phyloP scores from a whole-genome alignment of 2,329 filamentous ascomycete genomes.

The Cladosporium sphaerospermum region DNA sequence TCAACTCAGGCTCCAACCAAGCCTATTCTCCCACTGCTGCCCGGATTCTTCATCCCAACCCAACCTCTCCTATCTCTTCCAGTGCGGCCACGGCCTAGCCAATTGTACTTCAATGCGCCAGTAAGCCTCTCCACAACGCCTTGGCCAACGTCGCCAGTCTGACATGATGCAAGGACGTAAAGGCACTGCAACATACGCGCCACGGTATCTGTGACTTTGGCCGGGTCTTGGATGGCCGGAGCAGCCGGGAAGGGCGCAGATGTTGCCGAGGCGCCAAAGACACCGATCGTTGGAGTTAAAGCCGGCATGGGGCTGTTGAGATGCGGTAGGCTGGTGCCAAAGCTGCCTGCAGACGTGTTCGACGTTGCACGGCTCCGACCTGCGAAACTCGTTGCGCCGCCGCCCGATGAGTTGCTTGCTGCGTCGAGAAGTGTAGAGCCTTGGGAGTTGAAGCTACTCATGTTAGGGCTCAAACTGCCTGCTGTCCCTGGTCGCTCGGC shows the following conservation, averaged over 20 bases:
- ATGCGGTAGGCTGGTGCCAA: conserved; percentile 35
- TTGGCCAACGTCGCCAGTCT: conserved; percentile 65
- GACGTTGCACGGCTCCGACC: conserved; percentile 74
- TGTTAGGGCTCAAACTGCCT: conserved; percentile 65
- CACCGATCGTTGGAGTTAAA: conserved; percentile 14
- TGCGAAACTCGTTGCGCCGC: conserved; percentile 26
- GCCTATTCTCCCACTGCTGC: conserved; percentile 22
- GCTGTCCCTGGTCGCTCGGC: conserved; percentile 54
- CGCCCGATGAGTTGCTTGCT: conserved; percentile 35
- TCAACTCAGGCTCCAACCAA: conserved; percentile 22
- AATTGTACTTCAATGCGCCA: conserved; percentile 89
- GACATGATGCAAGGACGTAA: conserved; percentile 76
- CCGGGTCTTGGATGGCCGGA: conserved; percentile 31
- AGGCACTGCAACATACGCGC: conserved; percentile 95
- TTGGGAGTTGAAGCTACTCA: conserved; percentile 75
- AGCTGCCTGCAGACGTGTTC: conserved; percentile 60
- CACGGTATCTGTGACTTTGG: conserved; percentile 87
- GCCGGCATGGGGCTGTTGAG: conserved; percentile 18
- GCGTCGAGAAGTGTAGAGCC: conserved; percentile 72
- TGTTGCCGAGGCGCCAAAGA: conserved; percentile 19
- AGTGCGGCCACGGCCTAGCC: conserved; percentile 84
- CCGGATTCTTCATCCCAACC: conserved; percentile 58
- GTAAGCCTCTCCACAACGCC: conserved; percentile 76
- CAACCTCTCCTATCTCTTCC: conserved; percentile 85
- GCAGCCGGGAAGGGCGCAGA: conserved; percentile 16